phyloP scores from a whole-genome alignment of 495 filamentous ascomycete genomes.

The Xylaria scruposa region DNA sequence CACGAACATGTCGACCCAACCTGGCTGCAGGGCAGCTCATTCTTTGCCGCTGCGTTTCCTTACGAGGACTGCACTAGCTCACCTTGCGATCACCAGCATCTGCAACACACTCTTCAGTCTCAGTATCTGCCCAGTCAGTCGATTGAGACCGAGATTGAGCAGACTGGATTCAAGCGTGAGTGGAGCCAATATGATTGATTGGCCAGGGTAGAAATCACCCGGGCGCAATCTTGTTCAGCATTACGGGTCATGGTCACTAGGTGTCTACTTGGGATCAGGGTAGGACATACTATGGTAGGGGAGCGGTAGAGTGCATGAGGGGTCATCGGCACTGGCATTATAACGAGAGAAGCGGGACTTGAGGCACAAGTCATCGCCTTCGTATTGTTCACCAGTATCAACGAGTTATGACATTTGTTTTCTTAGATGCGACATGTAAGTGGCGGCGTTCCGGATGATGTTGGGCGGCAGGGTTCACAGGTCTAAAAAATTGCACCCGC shows the following conservation, averaged over 20 bases:
- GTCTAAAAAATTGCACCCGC: background rate
- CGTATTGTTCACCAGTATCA: background rate
- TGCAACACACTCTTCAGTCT: constrained; percentile 33
- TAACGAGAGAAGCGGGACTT: background rate
- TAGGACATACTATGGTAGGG: background rate
- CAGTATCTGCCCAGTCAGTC: constrained; percentile 33
- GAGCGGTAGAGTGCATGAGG: background rate
- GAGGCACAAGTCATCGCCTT: background rate
- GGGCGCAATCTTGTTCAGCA: background rate
- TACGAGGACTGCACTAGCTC: constrained; percentile 34
- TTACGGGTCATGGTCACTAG: background rate
- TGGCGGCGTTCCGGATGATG: constrained; percentile 13
- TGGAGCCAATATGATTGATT: constrained; percentile 37
- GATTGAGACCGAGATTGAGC: constrained; percentile 40
- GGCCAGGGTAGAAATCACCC: background rate
- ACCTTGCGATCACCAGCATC: constrained; percentile 39
- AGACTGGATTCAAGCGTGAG: constrained; percentile 44
- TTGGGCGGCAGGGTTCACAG: background rate
- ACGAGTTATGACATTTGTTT: constrained; percentile 19
- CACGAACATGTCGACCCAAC: constrained; percentile 34
- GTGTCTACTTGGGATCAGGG: background rate
- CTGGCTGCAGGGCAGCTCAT: constrained; percentile 34
- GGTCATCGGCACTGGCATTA: background rate
- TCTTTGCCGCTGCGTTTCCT: constrained; percentile 32
- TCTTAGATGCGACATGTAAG: background rate